Evolutionary conservation across 306 rosid species (phyloP), one percentile per base, ranked within the genome.

Genomic region (Prunus padus): DNA sequence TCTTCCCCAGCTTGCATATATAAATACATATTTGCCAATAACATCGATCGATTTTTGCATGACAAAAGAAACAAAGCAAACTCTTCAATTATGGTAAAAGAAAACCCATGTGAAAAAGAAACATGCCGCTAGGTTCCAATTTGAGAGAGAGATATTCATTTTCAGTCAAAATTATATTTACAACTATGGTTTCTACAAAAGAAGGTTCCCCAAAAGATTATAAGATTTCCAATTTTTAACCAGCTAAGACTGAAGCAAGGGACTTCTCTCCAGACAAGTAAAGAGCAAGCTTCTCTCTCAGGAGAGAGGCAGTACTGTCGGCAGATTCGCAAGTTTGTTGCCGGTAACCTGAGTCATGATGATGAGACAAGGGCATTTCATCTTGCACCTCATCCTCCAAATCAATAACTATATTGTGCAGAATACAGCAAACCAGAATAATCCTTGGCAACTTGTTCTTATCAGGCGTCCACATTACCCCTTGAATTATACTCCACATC

Each of bases 401-500:
- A 75, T 91, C 97, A 23, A 93, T 89, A 20, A 87, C 84, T 64
- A 93, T 91, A 52, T 93, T 93, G 79, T 93, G 98, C 13, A 93
- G 90, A 60, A 93, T 79, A 77, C 98, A 93, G 78, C 97, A 93
- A 67, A 88, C 97, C 57, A 88, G 91, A 54, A 93, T 79, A 59
- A 91, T 88, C 84, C 97, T 87, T 15, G 98, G 98, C 67, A 93
- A 76, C 71, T 84, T 87, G 66, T 88, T 81, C 82, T 88, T 91
- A 67, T 93, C 93, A 62, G 98, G 96, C 82, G 84, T 89, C 97
- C 96, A 91, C 98, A 91, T 87, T 26, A 91, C 87, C 45, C 98
- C 96, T 67, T 86, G 83, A 56, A 93, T 93, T 76, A 93, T 89
- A 80, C 52, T 89, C 97, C 96, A 93, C 86, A 73, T 87, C 75